These are phyloP conservation scores for Penicillium paxilli DNA, from an alignment of 495 filamentous ascomycete species.

Conservation along the genomic window DNA sequence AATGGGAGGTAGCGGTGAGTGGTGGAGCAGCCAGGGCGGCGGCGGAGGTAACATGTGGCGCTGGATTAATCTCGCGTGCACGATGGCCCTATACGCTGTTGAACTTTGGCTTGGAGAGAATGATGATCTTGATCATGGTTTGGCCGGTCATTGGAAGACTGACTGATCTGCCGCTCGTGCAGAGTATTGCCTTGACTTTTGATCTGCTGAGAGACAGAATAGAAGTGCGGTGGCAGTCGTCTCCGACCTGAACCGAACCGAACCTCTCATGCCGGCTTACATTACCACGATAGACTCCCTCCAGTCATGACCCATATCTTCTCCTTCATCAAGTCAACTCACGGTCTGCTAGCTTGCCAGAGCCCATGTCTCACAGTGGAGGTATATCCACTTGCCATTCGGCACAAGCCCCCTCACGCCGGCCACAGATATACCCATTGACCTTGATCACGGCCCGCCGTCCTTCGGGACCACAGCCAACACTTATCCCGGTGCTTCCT, in stretches of 20 bases:
- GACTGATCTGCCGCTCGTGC: slow-evolving; percentile 65
- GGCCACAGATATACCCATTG: background rate
- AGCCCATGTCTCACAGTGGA: background rate
- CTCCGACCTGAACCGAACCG: background rate
- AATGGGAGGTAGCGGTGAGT: slow-evolving; percentile 67
- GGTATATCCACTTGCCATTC: background rate
- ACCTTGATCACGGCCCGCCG: background rate
- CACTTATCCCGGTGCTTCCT: background rate
- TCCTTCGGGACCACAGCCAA: background rate
- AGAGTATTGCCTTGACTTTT: background rate
- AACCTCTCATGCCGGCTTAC: too few species aligned
- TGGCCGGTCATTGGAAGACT: slow-evolving; percentile 86
- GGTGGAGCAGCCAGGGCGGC: slow-evolving; percentile 80
- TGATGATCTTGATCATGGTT: slow-evolving; percentile 63
- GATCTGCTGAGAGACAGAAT: background rate
- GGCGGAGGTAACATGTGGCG: slow-evolving; percentile 84
- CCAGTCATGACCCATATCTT: too few species aligned
- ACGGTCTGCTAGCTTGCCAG: background rate
- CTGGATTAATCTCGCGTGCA: slow-evolving; percentile 87
- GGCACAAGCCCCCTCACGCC: too few species aligned
- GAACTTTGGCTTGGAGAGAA: slow-evolving; percentile 83
- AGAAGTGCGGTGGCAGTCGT: background rate
- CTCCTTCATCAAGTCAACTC: too few species aligned
- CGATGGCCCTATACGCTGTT: slow-evolving; percentile 85
- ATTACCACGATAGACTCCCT: too few species aligned